Evolutionary conservation across 228 moss, liverwort and hornwort species (phyloP).

Genomic region (Sphagnum magellanicum): DNA sequence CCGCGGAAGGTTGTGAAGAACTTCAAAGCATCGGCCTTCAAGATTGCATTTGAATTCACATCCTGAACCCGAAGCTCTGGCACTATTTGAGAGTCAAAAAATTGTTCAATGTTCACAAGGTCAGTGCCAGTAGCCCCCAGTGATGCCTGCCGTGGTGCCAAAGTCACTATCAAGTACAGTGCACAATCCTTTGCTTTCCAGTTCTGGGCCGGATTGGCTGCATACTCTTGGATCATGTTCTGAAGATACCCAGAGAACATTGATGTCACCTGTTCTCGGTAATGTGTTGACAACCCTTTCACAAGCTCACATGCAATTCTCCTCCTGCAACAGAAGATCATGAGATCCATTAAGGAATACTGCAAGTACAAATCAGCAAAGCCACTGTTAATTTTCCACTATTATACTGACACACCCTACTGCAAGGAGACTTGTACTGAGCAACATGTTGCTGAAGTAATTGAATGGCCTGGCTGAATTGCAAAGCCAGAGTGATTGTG

Average conservation of each 20-base stretch:
- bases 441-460: too few relatives aligned
- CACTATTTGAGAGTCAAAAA: slow-evolving; percentile 78
- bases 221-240: slow-evolving; percentile 72
- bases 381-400: background rate
- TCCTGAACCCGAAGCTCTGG: slow-evolving; percentile 74
- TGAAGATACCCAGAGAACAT: slow-evolving; percentile 83
- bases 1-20: slow-evolving; percentile 85
- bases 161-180: slow-evolving; percentile 79
- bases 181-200: slow-evolving; percentile 97
- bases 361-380: background rate
- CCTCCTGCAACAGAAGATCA: slow-evolving; percentile 38
- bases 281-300: slow-evolving; percentile 80
- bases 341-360: too few relatives aligned
- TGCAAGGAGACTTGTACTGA: too few relatives aligned
- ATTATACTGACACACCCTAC: too few relatives aligned
- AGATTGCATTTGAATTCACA: slow-evolving; percentile 50
- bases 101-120: slow-evolving; percentile 80
- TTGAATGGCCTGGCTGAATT: too few relatives aligned
- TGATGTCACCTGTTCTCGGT: slow-evolving; percentile 77
- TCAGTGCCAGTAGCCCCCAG: slow-evolving; percentile 69
- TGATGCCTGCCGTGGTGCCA: slow-evolving; percentile 77
- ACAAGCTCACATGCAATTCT: slow-evolving; percentile 96
- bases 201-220: slow-evolving; percentile 67
- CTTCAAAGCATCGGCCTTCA: slow-evolving; percentile 91
- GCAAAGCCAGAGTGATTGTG: too few relatives aligned